Evolutionary conservation across 176 grass and related monocot genomes (phyloP).

Genomic region (Aechmea fasciata): DNA sequence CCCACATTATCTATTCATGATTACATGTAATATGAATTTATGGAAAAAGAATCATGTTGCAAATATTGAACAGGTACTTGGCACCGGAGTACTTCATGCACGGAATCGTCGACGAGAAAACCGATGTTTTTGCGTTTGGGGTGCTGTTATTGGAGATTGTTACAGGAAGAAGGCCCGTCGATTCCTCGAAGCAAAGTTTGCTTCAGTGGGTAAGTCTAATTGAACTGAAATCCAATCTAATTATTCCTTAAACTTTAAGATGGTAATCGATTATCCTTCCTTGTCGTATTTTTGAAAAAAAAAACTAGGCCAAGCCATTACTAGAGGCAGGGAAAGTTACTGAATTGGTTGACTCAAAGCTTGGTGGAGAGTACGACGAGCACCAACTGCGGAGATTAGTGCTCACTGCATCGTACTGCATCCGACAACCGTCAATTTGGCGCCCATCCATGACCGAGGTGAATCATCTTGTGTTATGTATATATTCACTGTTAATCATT

Average conservation of each 20-base stretch:
- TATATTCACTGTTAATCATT: no score
- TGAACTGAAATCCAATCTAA: not conserved
- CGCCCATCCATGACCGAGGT: slow-evolving; percentile 80
- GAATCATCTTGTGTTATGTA: not conserved
- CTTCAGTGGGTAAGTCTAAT: slow-evolving; percentile 58
- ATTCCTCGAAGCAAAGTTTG: slow-evolving; percentile 74
- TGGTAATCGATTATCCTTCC: not conserved
- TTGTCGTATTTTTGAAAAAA: not conserved
- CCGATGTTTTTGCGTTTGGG: slow-evolving; percentile 75
- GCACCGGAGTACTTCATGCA: slow-evolving; percentile 98
- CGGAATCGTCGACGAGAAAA: slow-evolving; percentile 84
- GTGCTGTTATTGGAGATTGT: slow-evolving; percentile 73
- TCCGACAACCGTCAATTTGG: slow-evolving; percentile 70
- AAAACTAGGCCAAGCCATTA: slow-evolving; percentile 67
- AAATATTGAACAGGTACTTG: slow-evolving; percentile 45
- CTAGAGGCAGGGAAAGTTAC: slow-evolving; percentile 63
- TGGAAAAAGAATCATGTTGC: not conserved
- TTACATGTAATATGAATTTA: not conserved
- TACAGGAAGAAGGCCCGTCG: slow-evolving; percentile 74
- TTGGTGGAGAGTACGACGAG: slow-evolving; percentile 48
- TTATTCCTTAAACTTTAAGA: not conserved
- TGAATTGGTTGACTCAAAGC: slow-evolving; percentile 61
- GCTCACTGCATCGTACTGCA: slow-evolving; percentile 46
- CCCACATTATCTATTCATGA: no score
- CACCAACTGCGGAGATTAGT: slow-evolving; percentile 66